Conservation (phyloP, 2,329 filamentous ascomycete genomes). For the Fusarium proliferatum region DNA sequence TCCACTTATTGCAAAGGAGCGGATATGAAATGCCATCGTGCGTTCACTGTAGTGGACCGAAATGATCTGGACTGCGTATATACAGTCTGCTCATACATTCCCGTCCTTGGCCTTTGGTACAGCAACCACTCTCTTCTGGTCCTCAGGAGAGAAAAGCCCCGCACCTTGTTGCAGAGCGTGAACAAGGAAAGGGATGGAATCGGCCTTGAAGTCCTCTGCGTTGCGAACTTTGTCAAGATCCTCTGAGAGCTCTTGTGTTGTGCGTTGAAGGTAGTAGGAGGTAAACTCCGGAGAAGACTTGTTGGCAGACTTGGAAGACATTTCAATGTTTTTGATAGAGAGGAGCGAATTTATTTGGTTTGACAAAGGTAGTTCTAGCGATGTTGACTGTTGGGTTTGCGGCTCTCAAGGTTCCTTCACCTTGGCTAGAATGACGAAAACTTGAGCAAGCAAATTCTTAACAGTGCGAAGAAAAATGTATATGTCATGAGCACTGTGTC, state of each 20-base stretch:
- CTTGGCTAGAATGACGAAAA: not conserved
- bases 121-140: constrained; percentile 49
- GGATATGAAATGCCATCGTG: not conserved
- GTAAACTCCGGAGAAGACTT: constrained; percentile 60
- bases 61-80: not conserved
- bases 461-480: not conserved
- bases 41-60: not conserved
- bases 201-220: constrained; percentile 76
- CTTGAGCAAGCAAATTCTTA: not conserved
- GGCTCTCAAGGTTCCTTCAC: not conserved
- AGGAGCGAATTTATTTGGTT: not conserved
- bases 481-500: not conserved
- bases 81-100: constrained; percentile 15
- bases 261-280: constrained; percentile 75
- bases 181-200: constrained; percentile 73
- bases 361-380: not conserved
- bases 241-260: constrained; percentile 77
- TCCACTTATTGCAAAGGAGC: not conserved
- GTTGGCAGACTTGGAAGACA: constrained; percentile 33
- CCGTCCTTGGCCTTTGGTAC: constrained; percentile 26
- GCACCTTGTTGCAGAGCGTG: constrained; percentile 76
- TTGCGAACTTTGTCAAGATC: constrained; percentile 77
- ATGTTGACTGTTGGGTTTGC: not conserved
- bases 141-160: constrained; percentile 63
- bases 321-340: not conserved